phyloP scores from a whole-genome alignment of 345 rosid species.

The Mangifera indica region DNA sequence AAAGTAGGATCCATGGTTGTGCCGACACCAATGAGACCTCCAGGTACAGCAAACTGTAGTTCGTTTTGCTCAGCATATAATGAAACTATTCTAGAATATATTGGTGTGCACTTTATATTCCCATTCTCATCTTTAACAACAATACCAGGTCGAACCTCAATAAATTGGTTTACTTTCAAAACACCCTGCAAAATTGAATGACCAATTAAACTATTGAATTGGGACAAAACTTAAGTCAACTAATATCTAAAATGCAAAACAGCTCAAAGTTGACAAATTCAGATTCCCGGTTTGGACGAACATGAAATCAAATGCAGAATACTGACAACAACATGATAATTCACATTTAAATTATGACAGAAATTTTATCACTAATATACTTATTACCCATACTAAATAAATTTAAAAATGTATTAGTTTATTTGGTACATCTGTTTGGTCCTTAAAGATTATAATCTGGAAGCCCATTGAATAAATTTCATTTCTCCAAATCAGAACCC shows the following conservation, averaged over 20 bases:
- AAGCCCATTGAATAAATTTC: too few species aligned
- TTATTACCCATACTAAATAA: too few species aligned
- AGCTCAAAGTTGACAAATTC: too few species aligned
- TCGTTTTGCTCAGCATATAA: constrained; percentile 89
- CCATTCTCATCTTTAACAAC: constrained; percentile 82
- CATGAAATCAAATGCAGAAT: too few species aligned
- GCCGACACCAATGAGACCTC: constrained; percentile 96
- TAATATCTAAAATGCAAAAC: too few species aligned
- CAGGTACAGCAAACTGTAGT: constrained; percentile 97
- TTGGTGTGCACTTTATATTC: constrained; percentile 84
- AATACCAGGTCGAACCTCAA: constrained; percentile 94
- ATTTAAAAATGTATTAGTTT: too few species aligned
- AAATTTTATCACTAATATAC: too few species aligned
- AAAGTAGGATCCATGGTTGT: constrained; percentile 98
- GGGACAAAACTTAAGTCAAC: background rate
- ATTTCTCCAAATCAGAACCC: background rate
- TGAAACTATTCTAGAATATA: constrained; percentile 81
- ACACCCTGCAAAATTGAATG: constrained; percentile 62
- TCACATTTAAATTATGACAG: too few species aligned
- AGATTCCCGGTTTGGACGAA: too few species aligned
- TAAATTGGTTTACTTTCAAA: constrained; percentile 75
- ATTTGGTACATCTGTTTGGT: too few species aligned
- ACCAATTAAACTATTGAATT: background rate
- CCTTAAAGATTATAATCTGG: too few species aligned
- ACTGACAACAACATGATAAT: too few species aligned